Evolutionary conservation across 2,329 filamentous ascomycete species (phyloP).

Genomic region (Phialophora tarda): DNA sequence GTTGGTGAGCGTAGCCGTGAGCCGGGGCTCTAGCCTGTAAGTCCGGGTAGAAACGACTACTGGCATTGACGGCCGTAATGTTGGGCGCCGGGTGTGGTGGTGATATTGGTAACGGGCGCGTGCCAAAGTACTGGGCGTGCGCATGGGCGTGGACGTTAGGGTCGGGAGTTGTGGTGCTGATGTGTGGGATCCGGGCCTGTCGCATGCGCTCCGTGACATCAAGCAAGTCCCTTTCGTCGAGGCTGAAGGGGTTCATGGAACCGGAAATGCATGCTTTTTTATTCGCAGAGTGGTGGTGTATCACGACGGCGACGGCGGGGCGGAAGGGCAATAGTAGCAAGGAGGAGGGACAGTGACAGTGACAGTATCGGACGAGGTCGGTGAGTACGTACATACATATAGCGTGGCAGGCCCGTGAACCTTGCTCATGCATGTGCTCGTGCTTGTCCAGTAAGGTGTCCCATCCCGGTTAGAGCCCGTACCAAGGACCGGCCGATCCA

Average conservation of each 20-base stretch:
- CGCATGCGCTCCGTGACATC: constrained; percentile 5
- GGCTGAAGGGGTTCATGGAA: constrained; percentile 11
- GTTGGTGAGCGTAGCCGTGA: constrained; percentile 1
- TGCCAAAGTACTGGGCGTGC: neutral
- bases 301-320: neutral
- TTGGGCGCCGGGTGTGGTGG: constrained; percentile 1
- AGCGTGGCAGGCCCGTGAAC: neutral
- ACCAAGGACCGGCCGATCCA: neutral
- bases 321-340: neutral
- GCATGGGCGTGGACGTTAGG: neutral
- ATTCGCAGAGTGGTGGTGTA: neutral
- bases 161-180: neutral
- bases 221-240: constrained; percentile 13
- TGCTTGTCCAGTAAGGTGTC: neutral
- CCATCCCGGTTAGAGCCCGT: neutral
- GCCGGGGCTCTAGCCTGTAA: neutral
- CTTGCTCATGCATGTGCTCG: neutral
- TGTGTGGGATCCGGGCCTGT: constrained; percentile 3
- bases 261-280: constrained; percentile 9
- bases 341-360: neutral
- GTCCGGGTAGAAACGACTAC: constrained; percentile 7
- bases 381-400: neutral
- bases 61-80: constrained; percentile 4
- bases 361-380: neutral
- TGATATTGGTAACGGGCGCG: neutral